Percentiles rank a stretch among this genome's conserved stretches.
Conservation (phyloP, 129 eudicot species). For the Escallonia herrerae region DNA sequence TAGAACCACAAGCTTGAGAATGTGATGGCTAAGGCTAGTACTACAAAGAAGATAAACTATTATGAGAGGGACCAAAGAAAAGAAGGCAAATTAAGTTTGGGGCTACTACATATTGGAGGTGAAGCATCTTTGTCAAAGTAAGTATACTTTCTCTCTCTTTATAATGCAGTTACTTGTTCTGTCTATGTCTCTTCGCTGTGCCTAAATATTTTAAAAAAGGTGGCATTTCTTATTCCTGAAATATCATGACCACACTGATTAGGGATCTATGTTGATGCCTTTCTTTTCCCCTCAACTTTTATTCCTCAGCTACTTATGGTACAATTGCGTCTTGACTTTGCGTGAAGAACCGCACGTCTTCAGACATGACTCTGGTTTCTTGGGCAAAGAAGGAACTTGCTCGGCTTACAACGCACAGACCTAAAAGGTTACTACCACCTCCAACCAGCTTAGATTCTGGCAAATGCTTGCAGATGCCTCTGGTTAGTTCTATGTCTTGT, state of each 20-base stretch:
- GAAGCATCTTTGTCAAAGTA: slow-evolving; percentile 11
- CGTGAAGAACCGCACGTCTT: neutral
- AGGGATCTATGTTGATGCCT: neutral
- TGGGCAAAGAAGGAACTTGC: slow-evolving; percentile 26
- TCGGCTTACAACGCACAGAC: slow-evolving; percentile 5
- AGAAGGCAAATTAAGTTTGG: neutral
- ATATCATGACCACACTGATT: neutral
- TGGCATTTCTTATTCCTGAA: slow-evolving; percentile 3
- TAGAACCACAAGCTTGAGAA: neutral
- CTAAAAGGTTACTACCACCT: slow-evolving; percentile 10
- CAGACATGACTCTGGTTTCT: slow-evolving; percentile 12
- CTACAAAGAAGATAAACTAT: too few relatives aligned
- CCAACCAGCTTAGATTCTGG: neutral
- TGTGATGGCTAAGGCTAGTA: neutral
- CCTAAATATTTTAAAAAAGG: neutral
- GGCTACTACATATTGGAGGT: neutral
- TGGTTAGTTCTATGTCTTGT: slow-evolving; percentile 4
- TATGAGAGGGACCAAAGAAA: neutral
- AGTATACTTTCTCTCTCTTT: neutral
- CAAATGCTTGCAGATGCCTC: slow-evolving; percentile 8
- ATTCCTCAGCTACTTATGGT: too few relatives aligned
- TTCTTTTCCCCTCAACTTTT: neutral
- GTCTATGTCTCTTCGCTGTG: slow-evolving; percentile 9
- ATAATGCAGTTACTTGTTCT: neutral
- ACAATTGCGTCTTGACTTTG: neutral